Base-by-base conservation (phyloP, 1,284 basidiomycete species). In the Leccinum pseudoinsigne region DNA sequence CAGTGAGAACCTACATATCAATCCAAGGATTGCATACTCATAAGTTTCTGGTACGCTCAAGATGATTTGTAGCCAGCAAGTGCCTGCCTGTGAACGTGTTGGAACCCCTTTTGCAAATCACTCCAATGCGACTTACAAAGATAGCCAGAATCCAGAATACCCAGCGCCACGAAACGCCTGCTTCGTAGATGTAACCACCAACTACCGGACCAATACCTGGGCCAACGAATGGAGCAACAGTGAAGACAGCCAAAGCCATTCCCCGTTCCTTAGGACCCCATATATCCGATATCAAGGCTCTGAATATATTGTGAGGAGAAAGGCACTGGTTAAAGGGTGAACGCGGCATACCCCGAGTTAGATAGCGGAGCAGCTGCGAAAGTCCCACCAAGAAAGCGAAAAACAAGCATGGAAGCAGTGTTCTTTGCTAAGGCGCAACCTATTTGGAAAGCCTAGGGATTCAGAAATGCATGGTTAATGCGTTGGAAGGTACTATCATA, bases 11-110 rank as follows among this genome's bases (percentile, higher is more conserved):
- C 12, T 34, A 23, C 21, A 55, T 28, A 8, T 5, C 16, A 42
- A 59, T 12, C 3, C 8, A 58, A 55, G 12, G n/a, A 47, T 36
- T 8, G 68, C 82, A 65, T 68, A 84, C 80, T 73, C 72, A 65
- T 83, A 88, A 1, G 93, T 94, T 77, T 95, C 93, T 1, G 90
- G 90, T 0, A 95, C 75, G 2, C 87, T 86, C 61, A 94, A 81
- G 45, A 92, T 57, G 64, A 90, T 84, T 28, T 84, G 62, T 9
- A 86, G 11, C 57, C 76, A 75, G 64, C 83, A 86, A 6, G 75
- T 63, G 5, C 81, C 79, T 54, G 81, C 77, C 80, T 81, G 58
- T 16, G 50, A 28, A 47, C 21, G 18, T 5, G 11, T 66, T 64
- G 64, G 62, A 51, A 64, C 45, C 12, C 12, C 9, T 14, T 7